A percentile compares a stretch with the other conserved stretches of the same genome.
These are phyloP conservation scores for Fusarium cicatricum DNA, from an alignment of 2,329 filamentous ascomycete genomes.

Conservation along the genomic window DNA sequence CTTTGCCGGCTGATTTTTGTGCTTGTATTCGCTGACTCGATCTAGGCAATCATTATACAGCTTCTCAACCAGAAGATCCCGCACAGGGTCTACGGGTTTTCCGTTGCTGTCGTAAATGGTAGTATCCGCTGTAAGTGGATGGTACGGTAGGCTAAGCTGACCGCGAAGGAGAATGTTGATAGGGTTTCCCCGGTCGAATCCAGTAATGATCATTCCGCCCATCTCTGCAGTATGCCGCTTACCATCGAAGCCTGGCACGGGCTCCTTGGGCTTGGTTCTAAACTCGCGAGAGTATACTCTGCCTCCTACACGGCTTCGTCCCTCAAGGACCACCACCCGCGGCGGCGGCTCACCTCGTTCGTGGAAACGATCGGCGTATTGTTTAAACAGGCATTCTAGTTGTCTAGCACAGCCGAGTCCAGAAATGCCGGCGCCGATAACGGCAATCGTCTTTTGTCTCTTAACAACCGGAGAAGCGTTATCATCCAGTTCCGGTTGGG, in stretches of 20 bases:
- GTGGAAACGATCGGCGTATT: conserved; percentile 75
- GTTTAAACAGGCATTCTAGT: conserved; percentile 82
- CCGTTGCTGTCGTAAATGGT: conserved; percentile 90
- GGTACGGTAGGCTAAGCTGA: conserved; percentile 87
- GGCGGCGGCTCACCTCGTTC: conserved; percentile 73
- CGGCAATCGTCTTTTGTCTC: conserved; percentile 77
- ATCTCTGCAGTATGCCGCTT: conserved; percentile 87
- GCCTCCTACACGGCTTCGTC: conserved; percentile 85
- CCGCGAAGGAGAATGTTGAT: conserved; percentile 90
- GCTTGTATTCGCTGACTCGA: conserved; percentile 88
- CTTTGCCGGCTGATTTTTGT: conserved; percentile 73
- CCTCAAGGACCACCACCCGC: conserved; percentile 83
- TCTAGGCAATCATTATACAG: conserved; percentile 96
- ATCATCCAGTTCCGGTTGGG: conserved; percentile 52
- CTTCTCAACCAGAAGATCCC: conserved; percentile 86
- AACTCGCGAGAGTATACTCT: conserved; percentile 86
- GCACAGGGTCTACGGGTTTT: conserved; percentile 76
- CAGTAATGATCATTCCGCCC: conserved; percentile 98
- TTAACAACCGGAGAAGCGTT: conserved; percentile 48
- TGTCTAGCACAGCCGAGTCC: conserved; percentile 93
- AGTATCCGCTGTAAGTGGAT: conserved; percentile 79
- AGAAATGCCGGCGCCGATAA: conserved; percentile 94
- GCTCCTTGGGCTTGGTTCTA: conserved; percentile 63
- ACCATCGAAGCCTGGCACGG: conserved; percentile 61
- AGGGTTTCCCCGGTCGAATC: conserved; percentile 94